Evolutionary conservation across 1,139 yeast genomes (phyloP).

Genomic region (Williopsis jadinii): DNA sequence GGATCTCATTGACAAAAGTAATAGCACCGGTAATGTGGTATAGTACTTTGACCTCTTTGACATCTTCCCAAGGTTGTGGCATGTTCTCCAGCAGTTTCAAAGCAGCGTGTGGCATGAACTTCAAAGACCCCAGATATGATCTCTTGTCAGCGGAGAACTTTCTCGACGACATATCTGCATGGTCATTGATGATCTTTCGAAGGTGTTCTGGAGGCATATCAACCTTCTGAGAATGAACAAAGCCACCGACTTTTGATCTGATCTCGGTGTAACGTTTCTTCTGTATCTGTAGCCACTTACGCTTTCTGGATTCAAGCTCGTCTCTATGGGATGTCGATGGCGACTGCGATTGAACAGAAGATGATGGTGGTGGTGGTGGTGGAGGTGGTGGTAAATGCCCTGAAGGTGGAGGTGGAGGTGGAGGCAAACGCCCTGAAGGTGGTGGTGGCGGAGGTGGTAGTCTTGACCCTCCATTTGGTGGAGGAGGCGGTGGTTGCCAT

Average conservation of each 20-base stretch:
- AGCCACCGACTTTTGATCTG: constrained; percentile 25
- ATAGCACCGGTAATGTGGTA: constrained; percentile 93
- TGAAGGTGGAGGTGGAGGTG: constrained; percentile 6
- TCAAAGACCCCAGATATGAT: constrained; percentile 83
- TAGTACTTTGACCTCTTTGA: constrained; percentile 77
- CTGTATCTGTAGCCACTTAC: constrained; percentile 62
- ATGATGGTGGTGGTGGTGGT: constrained; percentile 16
- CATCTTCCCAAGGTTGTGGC: constrained; percentile 98
- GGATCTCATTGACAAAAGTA: constrained; percentile 88
- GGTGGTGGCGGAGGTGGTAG: constrained; percentile 6
- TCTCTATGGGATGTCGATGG: constrained; percentile 21
- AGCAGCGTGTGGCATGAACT: constrained; percentile 94
- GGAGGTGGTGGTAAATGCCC: constrained; percentile 4
- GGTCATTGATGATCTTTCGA: constrained; percentile 76
- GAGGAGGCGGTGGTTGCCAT: constrained; percentile 15
- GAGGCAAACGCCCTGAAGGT: constrained; percentile 10
- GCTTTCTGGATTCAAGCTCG: constrained; percentile 37
- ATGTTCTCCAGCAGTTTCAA: constrained; percentile 84
- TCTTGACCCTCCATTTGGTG: constrained; percentile 2
- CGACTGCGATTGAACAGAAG: constrained; percentile 14
- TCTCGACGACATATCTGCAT: constrained; percentile 78
- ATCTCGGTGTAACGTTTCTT: constrained; percentile 40
- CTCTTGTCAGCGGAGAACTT: constrained; percentile 83
- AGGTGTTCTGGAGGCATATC: constrained; percentile 95
- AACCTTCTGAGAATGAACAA: constrained; percentile 55